Base-by-base conservation (phyloP, 2,329 filamentous ascomycete species). In the Claviceps spartinae region DNA sequence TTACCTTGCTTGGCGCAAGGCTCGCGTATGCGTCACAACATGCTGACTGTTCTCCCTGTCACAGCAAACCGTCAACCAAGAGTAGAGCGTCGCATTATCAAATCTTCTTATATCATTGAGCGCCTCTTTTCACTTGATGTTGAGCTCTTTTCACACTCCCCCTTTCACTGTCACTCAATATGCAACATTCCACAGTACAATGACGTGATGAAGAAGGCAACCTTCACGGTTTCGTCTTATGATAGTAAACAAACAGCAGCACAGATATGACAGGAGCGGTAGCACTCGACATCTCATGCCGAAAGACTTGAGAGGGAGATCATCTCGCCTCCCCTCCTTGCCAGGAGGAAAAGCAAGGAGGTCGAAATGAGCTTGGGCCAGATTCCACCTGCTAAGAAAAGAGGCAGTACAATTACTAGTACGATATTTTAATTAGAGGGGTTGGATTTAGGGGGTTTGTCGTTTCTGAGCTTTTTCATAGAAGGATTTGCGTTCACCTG, bases 31-130 rank as follows among this genome's bases (percentile, higher is more conserved):
- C 30, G 41, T 37, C 34, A 46, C 42, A 40, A 42, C 4, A 44
- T 30, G 26, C 37, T 42, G 51, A 50, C 40, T 5, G 18, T n/a
- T 30, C 16, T 54, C 24, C n/a, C 55, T 59, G 50, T 60, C 37
- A 40, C 45, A 68, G 66, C 65, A 67, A 68, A 68, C 66, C 44
- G 65, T 68, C 34, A 62, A 60, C 38, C 63, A 66, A 54, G 65
- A 68, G 36, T 68, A 61, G 60, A 47, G 43, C 45, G 13, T 44
- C 30, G 43, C 50, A 50, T 36, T 16, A 37, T 26, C 22, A 49
- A 41, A 37, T 24, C 55, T 54, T 34, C 30, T 34, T 34, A 11
- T 34, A 56, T 36, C 14, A 20, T 24, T 42, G 42, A 26, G 5
- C 22, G 24, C 5, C 18, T 3, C 13, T 37, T 16, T 49, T 26